Conservation (phyloP, 75 land plant genomes). For the Isoetes taiwanensis region DNA sequence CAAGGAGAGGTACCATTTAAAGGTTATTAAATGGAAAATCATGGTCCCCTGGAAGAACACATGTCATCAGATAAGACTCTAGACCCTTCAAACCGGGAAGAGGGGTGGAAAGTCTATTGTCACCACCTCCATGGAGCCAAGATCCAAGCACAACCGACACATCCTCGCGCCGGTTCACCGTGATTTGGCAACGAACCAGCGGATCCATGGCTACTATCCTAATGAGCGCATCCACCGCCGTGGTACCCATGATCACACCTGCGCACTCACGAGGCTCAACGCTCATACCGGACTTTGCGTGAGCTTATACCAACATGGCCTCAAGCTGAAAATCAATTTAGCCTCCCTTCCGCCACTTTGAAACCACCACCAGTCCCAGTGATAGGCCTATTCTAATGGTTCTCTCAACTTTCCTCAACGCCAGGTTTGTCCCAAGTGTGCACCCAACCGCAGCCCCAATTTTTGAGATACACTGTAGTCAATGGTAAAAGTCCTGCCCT, state of each 20-base stretch:
- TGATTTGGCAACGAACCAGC: neutral
- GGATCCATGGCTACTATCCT: neutral
- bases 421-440: neutral
- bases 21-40: constrained; percentile 15
- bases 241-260: constrained; percentile 17
- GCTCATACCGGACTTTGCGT: constrained; percentile 8
- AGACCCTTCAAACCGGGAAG: neutral
- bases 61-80: constrained; percentile 7
- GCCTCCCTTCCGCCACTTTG: neutral
- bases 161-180: constrained; percentile 19
- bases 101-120: constrained; percentile 9
- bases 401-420: constrained; percentile 15
- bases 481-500: constrained; percentile 13
- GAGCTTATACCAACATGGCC: neutral
- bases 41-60: constrained; percentile 4
- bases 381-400: constrained; percentile 13
- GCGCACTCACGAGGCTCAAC: constrained; percentile 20
- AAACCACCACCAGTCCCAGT: constrained; percentile 1
- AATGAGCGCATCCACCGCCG: constrained; percentile 9
- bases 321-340: no score
- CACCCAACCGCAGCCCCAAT: constrained; percentile 14
- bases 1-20: neutral
- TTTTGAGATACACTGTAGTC: constrained; percentile 8
- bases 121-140: constrained; percentile 16
- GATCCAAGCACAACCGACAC: constrained; percentile 7